These are phyloP conservation scores for Carex sylvatica DNA, from an alignment of 202 grass and related monocot species.

Conservation along the genomic window DNA sequence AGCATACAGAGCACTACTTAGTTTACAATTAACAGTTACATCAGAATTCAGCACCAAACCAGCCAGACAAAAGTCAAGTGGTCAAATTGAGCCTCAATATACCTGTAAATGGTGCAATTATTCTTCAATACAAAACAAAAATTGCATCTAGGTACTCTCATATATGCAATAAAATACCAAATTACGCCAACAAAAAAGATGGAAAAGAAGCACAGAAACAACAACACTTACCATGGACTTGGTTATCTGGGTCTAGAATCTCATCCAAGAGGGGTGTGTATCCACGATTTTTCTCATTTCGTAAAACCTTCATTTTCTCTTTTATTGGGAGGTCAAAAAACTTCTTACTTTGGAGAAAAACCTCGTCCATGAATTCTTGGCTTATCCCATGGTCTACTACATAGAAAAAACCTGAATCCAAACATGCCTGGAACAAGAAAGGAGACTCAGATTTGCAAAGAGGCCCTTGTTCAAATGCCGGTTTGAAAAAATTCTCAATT, in stretches of 20 bases:
- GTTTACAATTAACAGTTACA: neutral
- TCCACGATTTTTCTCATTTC: slow-evolving; percentile 78
- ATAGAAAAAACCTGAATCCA: slow-evolving; percentile 96
- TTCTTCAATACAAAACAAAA: neutral
- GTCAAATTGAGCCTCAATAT: neutral
- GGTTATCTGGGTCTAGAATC: slow-evolving; percentile 84
- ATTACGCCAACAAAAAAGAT: neutral
- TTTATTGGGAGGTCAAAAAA: slow-evolving; percentile 73
- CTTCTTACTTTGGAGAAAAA: slow-evolving; percentile 80
- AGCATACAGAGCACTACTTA: neutral
- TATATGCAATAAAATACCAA: neutral
- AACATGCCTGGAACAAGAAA: slow-evolving; percentile 64
- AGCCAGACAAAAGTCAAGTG: neutral
- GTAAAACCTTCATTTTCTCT: slow-evolving; percentile 86
- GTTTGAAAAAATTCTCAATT: neutral
- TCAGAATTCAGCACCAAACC: neutral
- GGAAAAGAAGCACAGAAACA: neutral
- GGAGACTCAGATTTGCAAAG: neutral
- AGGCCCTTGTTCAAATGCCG: neutral
- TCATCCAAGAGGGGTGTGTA: slow-evolving; percentile 86
- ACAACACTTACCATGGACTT: slow-evolving; percentile 56
- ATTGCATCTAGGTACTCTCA: neutral
- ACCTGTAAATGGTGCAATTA: neutral
- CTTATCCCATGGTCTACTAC: slow-evolving; percentile 87
- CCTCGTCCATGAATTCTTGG: slow-evolving; percentile 72